phyloP scores from a whole-genome alignment of 2,329 filamentous ascomycete genomes.

The Hypoxylon rubiginosum region DNA sequence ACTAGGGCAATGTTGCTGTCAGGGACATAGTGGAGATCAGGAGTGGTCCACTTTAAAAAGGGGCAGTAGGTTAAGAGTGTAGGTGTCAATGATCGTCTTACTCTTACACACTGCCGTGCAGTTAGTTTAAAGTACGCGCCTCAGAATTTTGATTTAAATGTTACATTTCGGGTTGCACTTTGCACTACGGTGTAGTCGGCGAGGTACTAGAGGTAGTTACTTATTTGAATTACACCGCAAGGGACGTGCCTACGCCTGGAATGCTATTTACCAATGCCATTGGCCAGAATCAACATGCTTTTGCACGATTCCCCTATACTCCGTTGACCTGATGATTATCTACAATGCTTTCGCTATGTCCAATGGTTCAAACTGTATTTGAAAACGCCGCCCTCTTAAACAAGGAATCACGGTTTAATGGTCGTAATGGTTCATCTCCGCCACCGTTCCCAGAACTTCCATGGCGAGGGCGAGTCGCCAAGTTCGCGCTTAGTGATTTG shows the following conservation, averaged over 20 bases:
- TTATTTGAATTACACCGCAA: slow-evolving; percentile 27
- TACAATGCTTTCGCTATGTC: slow-evolving; percentile 37
- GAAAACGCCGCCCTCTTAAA: slow-evolving; percentile 29
- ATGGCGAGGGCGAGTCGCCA: slow-evolving; percentile 59
- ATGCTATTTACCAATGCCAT: slow-evolving; percentile 33
- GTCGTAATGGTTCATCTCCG: slow-evolving; percentile 44
- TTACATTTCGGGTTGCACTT: too few relatives aligned
- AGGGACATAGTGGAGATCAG: too few relatives aligned
- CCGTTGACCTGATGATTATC: slow-evolving; percentile 34
- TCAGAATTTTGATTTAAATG: too few relatives aligned
- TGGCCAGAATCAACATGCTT: slow-evolving; percentile 19
- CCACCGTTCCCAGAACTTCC: slow-evolving; percentile 72
- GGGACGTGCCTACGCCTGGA: slow-evolving; percentile 3
- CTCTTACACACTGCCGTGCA: too few relatives aligned
- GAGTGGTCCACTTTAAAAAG: too few relatives aligned
- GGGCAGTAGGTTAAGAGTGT: too few relatives aligned
- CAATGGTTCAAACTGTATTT: slow-evolving; percentile 24
- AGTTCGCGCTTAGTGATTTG: slow-evolving; percentile 60
- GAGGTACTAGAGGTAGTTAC: slow-evolving; percentile 14
- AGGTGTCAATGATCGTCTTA: too few relatives aligned
- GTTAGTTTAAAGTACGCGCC: too few relatives aligned
- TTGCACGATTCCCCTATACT: slow-evolving; percentile 28
- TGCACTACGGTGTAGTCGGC: too few relatives aligned
- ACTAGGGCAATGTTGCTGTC: too few relatives aligned
- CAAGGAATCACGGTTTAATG: slow-evolving; percentile 20